Evolutionary conservation across 2,329 filamentous ascomycete genomes (phyloP), one percentile per base, ranked within the genome.

Genomic region (Diaporthe caulivora): DNA sequence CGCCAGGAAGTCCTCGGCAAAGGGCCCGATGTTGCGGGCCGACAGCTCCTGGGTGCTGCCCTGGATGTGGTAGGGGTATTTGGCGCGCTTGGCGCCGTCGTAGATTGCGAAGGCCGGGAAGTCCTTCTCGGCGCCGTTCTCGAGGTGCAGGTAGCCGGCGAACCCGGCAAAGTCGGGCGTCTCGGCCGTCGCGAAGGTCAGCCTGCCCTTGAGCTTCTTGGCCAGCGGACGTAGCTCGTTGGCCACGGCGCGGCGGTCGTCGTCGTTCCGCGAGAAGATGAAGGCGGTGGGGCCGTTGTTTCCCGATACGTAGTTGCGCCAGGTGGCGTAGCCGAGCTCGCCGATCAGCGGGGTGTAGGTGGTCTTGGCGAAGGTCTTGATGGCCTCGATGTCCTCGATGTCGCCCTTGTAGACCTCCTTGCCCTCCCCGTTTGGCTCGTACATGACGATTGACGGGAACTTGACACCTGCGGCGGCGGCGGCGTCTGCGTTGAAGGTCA

Each of bases 91-190:
- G 83, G 89, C 88, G 72, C 92, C 95, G 83, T 98, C 94, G 87
- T 99, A 97, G 84, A 99, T 98, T 81, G 95, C 97, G 85, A 99
- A 98, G 75, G 96, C 93, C 76, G 97, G 97, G 92, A 97, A 99
- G 85, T 95, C 37, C 44, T 75, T 70, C 57, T 55, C 51, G 26
- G 93, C 93, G 88, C 96, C 93, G 76, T 94, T 90, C 86, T 97
- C 94, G 76, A 99, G 93, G 91, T 99, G 99, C 78, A 99, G 91
- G 91, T 99, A 98, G 80, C 91, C 92, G 78, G 95, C 95, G 86
- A 99, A 97, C 79, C 96, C 95, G 82, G 97, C 96, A 82, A 97
- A 99, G 75, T 94, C 85, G 88, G 94, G 94, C 78, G 97, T 95
- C 82, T 99, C 97, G 80, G 99, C 98, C 81, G 95, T 98, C 78